phyloP scores from a whole-genome alignment of 805 yeast species.

The Kodamaea restingae region DNA sequence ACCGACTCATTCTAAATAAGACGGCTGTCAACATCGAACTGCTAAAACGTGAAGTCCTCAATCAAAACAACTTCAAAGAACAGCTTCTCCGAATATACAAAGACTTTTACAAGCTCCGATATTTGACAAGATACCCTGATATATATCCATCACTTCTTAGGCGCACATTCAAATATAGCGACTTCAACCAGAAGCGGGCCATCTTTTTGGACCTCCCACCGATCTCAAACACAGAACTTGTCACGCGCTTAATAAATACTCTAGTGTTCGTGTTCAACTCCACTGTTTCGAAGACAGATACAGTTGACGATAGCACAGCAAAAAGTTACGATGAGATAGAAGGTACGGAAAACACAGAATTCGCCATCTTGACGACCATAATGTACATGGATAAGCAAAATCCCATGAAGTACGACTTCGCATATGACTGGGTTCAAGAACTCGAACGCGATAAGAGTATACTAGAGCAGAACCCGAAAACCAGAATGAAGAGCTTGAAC shows the following conservation, averaged over 20 bases:
- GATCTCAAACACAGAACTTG: conserved; percentile 13
- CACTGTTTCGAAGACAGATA: conserved; percentile 17
- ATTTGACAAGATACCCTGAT: conserved; percentile 15
- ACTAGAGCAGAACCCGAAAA: conserved; percentile 6
- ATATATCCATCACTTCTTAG: conserved; percentile 14
- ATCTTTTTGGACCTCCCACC: conserved; percentile 9
- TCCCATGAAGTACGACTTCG: conserved; percentile 22
- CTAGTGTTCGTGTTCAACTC: conserved; percentile 30
- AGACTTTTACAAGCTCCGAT: conserved; percentile 29
- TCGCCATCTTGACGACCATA: conserved; percentile 21
- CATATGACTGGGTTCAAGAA: conserved; percentile 21
- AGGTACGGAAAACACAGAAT: conserved; percentile 18
- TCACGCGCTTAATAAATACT: conserved; percentile 23
- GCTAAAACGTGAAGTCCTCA: conserved; percentile 1
- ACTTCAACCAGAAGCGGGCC: conserved; percentile 16
- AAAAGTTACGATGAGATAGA: conserved; percentile 18
- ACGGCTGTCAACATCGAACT: neutral
- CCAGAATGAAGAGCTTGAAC: conserved; percentile 6
- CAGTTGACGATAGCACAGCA: neutral
- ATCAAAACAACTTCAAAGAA: conserved; percentile 5
- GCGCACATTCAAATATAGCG: conserved; percentile 19
- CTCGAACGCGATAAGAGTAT: too few relatives aligned
- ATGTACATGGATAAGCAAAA: conserved; percentile 20
- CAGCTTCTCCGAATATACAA: conserved; percentile 25
- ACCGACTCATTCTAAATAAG: conserved; percentile 4